Base-by-base conservation (phyloP, 768 basidiomycete species). In the Leccinellum rugosiceps region DNA sequence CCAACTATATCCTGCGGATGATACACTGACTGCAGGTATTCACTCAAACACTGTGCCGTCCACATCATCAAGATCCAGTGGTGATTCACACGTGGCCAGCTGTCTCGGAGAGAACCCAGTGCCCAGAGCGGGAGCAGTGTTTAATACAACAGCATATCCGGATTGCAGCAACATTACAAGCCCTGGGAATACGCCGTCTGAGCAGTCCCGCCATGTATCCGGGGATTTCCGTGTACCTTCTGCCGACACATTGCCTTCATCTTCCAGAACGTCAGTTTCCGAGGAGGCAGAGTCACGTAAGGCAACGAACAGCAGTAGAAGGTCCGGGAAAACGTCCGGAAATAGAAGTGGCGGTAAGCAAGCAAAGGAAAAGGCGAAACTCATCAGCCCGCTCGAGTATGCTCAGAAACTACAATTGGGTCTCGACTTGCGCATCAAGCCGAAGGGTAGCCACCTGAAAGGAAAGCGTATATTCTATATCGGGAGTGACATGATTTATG, bases 391-490 rank as follows among this genome's bases (percentile, higher is more conserved):
- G 3, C 68, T 74, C 4, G 80, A 85, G 59, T 87, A 81, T 62
- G 85, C 83, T 4, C 75, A 74, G 63, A 78, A 72, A 59, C 68
- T 85, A 15, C 73, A 76, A 26, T 73, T 73, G 5, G 68, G 74
- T 44, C 58, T 61, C 55, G 61, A 65, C 44, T 48, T 62, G 45
- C 58, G 62, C 14, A 59, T 55, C 17, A 60, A 47, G 55, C 61
- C 55, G 58, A 70, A 63, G 57, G 59, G 59, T 21, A 58, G 55
- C 30, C 81, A 79, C 63, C 74, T 88, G 21, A 71, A 73, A 47
- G 84, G 83, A 23, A 82, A 78, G 64, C 74, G 70, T 48, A 81
- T 89, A 31, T 83, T 82, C 64, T 87, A 84, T 63, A 70, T 75
- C 34, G 84, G 84, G 28, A 82, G 78, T 6, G 87, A 90, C 68